phyloP scores from a whole-genome alignment of 2,329 filamentous ascomycete genomes.

The Xylariales sp. region DNA sequence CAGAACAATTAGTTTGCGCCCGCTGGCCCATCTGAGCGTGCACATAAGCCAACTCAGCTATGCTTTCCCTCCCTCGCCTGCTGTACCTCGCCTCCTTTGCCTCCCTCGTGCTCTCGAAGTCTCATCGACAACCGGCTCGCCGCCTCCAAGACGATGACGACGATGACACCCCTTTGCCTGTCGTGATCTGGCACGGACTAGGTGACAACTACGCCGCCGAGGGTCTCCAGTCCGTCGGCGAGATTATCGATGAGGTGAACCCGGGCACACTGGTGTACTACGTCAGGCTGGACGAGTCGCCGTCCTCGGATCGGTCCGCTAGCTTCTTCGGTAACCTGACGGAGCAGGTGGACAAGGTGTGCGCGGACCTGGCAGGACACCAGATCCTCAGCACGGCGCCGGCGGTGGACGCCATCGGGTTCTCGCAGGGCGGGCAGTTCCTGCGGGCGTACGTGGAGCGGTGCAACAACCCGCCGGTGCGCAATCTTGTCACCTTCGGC shows the following conservation, averaged over 20 bases:
- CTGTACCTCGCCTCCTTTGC: constrained; percentile 12
- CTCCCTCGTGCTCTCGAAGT: constrained; percentile 12
- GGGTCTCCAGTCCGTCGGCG: constrained; percentile 66
- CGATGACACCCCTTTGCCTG: constrained; percentile 69
- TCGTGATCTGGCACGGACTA: constrained; percentile 90
- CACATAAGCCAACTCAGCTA: too few species aligned
- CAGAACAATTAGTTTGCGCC: too few species aligned
- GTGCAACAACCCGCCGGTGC: constrained; percentile 72
- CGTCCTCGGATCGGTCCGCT: constrained; percentile 67
- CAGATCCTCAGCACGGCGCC: constrained; percentile 78
- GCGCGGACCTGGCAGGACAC: constrained; percentile 69
- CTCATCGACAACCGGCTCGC: constrained; percentile 10
- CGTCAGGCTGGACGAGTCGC: constrained; percentile 65
- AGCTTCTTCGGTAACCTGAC: constrained; percentile 92
- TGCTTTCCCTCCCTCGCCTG: constrained; percentile 11
- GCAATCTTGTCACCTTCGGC: constrained; percentile 81
- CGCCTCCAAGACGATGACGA: constrained; percentile 31
- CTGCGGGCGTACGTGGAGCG: constrained; percentile 86
- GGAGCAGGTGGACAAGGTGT: constrained; percentile 71
- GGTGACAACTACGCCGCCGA: constrained; percentile 73
- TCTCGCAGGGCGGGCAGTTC: constrained; percentile 95
- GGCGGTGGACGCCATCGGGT: constrained; percentile 85
- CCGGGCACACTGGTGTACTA: constrained; percentile 83
- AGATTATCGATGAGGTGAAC: constrained; percentile 67
- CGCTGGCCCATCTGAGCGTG: too few species aligned